A percentile compares a stretch with the other conserved stretches of the same genome.
These are phyloP conservation scores for Blastobotrys terrestris DNA, from an alignment of 805 yeast species.

Conservation along the genomic window DNA sequence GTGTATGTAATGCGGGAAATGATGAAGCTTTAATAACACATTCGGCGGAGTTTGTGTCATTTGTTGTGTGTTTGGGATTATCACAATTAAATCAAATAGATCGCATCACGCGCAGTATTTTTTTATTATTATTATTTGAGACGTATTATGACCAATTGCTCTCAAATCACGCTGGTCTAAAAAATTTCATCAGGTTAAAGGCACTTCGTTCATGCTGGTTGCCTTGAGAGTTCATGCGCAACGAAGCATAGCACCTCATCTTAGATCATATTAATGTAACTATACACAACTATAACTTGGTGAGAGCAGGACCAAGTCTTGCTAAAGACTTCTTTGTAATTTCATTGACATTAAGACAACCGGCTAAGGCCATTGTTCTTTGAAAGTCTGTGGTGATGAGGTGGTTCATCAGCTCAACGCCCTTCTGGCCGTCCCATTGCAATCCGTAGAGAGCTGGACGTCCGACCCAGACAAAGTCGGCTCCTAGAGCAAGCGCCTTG, in stretches of 20 bases:
- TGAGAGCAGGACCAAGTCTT: conserved; percentile 1
- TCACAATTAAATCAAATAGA: no score
- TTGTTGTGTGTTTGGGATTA: neutral
- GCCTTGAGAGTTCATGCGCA: no score
- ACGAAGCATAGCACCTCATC: no score
- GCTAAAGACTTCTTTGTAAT: conserved; percentile 2
- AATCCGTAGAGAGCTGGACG: conserved; percentile 62
- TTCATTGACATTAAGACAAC: conserved; percentile 5
- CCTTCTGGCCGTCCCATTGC: conserved; percentile 62
- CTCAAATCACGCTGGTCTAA: no score
- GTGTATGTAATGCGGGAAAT: conserved; percentile 17
- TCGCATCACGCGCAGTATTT: no score
- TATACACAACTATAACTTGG: neutral
- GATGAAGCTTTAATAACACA: conserved; percentile 1
- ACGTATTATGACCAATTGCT: no score
- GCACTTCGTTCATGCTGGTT: no score
- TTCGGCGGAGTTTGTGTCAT: neutral
- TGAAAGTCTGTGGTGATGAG: conserved; percentile 23
- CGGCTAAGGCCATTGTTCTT: conserved; percentile 24
- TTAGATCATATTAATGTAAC: no score
- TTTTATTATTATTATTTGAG: no score
- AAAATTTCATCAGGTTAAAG: no score
- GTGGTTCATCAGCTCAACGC: conserved; percentile 38
- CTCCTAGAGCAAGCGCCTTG: conserved; percentile 65
- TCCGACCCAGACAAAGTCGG: conserved; percentile 60